Evolutionary conservation across 371 early-diverging fungal genomes (phyloP).

Genomic region (Blakeslea trispora): DNA sequence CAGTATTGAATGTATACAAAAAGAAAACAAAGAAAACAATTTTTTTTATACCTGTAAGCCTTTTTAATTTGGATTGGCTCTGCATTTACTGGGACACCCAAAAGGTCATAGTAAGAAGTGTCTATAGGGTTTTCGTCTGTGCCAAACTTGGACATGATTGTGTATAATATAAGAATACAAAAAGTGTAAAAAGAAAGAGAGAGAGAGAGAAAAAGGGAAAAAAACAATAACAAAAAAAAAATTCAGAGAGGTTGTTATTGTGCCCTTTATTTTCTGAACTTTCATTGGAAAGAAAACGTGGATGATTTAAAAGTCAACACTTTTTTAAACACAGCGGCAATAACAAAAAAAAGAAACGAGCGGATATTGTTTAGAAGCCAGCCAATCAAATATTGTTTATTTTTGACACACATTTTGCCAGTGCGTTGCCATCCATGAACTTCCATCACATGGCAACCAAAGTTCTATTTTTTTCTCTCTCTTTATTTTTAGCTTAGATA

Average conservation of each 20-base stretch:
- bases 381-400: too few species aligned
- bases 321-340: not conserved
- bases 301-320: not conserved
- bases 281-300: constrained; percentile 7
- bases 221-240: not conserved
- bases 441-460: too few species aligned
- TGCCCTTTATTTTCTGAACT: too few species aligned
- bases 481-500: constrained; percentile 63
- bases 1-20: constrained; percentile 51
- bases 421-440: too few species aligned
- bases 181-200: constrained; percentile 5
- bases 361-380: too few species aligned
- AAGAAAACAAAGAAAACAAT: too few species aligned
- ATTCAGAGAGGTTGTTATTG: too few species aligned
- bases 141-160: constrained; percentile 45
- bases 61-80: constrained; percentile 90
- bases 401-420: too few species aligned
- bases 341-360: too few species aligned
- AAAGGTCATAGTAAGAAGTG: constrained; percentile 84
- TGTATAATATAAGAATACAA: not conserved
- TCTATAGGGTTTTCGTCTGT: constrained; percentile 77
- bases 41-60: constrained; percentile 72
- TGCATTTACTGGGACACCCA: constrained; percentile 81
- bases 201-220: constrained; percentile 2
- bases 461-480: not conserved